A percentile compares a stretch with the other conserved stretches of the same genome.
Conservation (phyloP, 2,329 filamentous ascomycete species). For the Paraphaeosphaeria minitans region DNA sequence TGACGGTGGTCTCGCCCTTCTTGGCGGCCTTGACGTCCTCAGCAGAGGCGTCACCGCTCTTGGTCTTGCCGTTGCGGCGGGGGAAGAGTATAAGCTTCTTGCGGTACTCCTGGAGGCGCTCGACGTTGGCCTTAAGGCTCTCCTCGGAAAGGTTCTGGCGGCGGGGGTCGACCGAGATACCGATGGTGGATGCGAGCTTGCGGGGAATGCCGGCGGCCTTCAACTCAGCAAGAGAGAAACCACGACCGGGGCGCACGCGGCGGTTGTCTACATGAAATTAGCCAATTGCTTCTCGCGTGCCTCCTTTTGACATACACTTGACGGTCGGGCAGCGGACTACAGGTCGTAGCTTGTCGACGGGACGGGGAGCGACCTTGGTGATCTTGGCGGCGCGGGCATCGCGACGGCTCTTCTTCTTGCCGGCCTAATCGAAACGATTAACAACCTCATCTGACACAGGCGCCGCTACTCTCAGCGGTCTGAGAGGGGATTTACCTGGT, state of each 20-base stretch:
- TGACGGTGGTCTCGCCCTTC: constrained; percentile 57
- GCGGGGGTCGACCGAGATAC: constrained; percentile 94
- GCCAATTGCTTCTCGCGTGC: constrained; percentile 6
- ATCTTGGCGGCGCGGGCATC: constrained; percentile 93
- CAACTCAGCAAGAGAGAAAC: constrained; percentile 96
- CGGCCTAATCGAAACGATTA: constrained; percentile 68
- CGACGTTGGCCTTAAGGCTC: constrained; percentile 91
- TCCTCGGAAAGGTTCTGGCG: constrained; percentile 97
- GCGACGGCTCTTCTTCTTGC: constrained; percentile 92
- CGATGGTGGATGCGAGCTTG: constrained; percentile 92
- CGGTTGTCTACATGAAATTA: constrained; percentile 73
- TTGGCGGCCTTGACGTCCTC: constrained; percentile 77
- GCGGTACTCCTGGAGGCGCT: constrained; percentile 97
- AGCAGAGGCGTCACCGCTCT: constrained; percentile 87
- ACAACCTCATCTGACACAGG: constrained; percentile 49
- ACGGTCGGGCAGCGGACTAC: constrained; percentile 94
- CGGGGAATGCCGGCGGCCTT: constrained; percentile 98
- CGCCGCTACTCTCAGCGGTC: constrained; percentile 57
- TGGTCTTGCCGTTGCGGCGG: constrained; percentile 87
- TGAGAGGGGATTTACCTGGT: constrained; percentile 82
- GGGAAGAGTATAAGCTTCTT: constrained; percentile 96
- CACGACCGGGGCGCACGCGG: constrained; percentile 92
- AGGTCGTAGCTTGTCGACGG: constrained; percentile 95
- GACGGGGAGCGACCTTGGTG: constrained; percentile 91
- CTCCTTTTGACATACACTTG: constrained; percentile 63